phyloP scores from a whole-genome alignment of 2,329 filamentous ascomycete genomes.

The Ascocoryne sarcoides region DNA sequence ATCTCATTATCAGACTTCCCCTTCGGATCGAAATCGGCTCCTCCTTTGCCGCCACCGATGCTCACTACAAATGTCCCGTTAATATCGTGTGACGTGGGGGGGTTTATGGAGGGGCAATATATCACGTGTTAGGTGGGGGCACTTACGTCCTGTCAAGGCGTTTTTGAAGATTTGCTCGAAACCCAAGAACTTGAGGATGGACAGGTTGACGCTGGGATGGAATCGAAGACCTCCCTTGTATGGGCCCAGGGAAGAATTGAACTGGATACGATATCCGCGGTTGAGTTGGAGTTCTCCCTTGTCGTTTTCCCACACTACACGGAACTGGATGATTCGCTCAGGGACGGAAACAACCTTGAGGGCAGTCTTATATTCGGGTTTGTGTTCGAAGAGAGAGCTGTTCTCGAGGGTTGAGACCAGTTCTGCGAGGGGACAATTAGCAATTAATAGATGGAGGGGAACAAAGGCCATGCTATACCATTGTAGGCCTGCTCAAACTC shows the following conservation, averaged over 20 bases:
- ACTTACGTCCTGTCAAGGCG: slow-evolving; percentile 86
- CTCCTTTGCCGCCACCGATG: slow-evolving; percentile 97
- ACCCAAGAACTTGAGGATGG: slow-evolving; percentile 89
- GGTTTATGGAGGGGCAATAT: neutral
- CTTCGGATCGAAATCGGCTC: slow-evolving; percentile 98
- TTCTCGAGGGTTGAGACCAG: slow-evolving; percentile 90
- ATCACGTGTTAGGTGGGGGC: slow-evolving; percentile 9
- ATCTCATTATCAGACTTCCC: slow-evolving; percentile 97
- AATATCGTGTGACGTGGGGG: neutral
- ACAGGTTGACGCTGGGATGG: slow-evolving; percentile 79
- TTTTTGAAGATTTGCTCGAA: slow-evolving; percentile 99
- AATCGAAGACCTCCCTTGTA: slow-evolving; percentile 97
- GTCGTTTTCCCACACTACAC: slow-evolving; percentile 95
- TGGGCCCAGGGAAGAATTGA: slow-evolving; percentile 93
- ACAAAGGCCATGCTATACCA: slow-evolving; percentile 45
- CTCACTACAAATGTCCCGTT: slow-evolving; percentile 45
- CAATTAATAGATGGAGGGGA: slow-evolving; percentile 5
- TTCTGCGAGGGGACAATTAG: slow-evolving; percentile 45
- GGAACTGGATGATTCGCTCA: slow-evolving; percentile 95
- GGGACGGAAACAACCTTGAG: slow-evolving; percentile 82
- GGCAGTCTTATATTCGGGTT: slow-evolving; percentile 90
- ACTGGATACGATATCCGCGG: slow-evolving; percentile 92
- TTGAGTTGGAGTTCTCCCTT: slow-evolving; percentile 83
- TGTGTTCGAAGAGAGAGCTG: slow-evolving; percentile 84
- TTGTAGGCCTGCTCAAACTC: slow-evolving; percentile 99